Evolutionary conservation across 129 eudicot genomes (phyloP).

Genomic region (Logfia minima): DNA sequence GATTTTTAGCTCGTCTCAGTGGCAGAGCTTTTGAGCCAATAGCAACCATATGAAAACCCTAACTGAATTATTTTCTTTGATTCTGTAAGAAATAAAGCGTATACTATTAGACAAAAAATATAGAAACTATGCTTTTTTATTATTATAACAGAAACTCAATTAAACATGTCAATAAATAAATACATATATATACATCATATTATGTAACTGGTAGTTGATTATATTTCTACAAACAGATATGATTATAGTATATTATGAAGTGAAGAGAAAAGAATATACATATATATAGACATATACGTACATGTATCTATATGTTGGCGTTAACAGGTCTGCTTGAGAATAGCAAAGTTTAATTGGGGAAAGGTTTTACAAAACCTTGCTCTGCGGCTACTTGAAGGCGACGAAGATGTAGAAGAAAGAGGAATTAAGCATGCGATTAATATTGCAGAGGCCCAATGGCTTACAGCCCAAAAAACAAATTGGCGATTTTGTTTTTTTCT

Average conservation of each 20-base stretch:
- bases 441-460: neutral
- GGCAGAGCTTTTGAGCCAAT: conserved; percentile 50
- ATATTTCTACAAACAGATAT: neutral
- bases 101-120: neutral
- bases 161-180: neutral
- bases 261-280: neutral
- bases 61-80: neutral
- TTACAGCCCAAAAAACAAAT: neutral
- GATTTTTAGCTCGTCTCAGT: conserved; percentile 32
- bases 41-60: conserved; percentile 45
- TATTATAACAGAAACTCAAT: neutral
- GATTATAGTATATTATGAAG: neutral
- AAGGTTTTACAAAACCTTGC: neutral
- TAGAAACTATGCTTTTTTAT: neutral
- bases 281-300: neutral
- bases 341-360: neutral
- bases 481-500: too few species aligned
- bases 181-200: neutral
- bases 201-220: neutral
- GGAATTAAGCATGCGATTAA: neutral
- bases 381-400: conserved; percentile 3
- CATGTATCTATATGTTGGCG: neutral
- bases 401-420: neutral
- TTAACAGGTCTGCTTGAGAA: neutral
- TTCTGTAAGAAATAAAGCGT: neutral